A percentile compares a stretch with the other conserved stretches of the same genome.
Conservation (phyloP, 768 basidiomycete genomes). For the Rhodotorula babjevae region DNA sequence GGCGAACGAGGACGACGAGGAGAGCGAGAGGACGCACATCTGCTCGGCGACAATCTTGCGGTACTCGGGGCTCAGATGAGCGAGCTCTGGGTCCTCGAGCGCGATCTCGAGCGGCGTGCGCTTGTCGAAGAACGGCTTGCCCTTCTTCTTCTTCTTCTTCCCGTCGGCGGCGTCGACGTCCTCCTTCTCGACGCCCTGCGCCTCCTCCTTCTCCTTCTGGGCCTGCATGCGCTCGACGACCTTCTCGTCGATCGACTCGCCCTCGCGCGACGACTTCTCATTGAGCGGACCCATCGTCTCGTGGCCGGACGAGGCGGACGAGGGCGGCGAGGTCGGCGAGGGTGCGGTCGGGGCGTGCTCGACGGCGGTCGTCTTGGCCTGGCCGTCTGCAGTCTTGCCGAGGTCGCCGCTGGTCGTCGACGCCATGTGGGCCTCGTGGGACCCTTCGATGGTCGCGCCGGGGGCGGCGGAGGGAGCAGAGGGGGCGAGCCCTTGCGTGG, state of each 20-base stretch:
- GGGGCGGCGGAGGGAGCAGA: neutral
- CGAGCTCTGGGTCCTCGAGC: conserved; percentile 25
- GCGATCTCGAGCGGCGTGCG: conserved; percentile 22
- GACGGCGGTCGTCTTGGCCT: conserved; percentile 4
- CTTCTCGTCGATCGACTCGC: conserved; percentile 9
- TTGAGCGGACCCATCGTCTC: neutral
- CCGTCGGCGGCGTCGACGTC: neutral
- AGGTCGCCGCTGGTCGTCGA: neutral
- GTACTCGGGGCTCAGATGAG: conserved; percentile 11
- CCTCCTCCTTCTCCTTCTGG: conserved; percentile 2
- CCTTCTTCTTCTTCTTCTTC: conserved; percentile 2
- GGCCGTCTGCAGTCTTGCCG: neutral
- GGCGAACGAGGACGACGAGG: neutral
- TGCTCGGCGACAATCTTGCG: conserved; percentile 22
- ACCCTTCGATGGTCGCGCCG: neutral
- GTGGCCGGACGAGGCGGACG: neutral
- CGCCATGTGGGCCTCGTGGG: conserved; percentile 6
- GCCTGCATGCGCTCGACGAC: neutral
- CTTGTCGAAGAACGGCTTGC: conserved; percentile 14
- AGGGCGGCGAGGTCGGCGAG: neutral
- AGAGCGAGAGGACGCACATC: conserved; percentile 3
- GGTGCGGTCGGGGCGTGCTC: neutral
- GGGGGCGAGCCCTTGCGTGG: neutral
- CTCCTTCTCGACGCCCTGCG: neutral
- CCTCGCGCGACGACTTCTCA: neutral